A percentile compares a stretch with the other conserved stretches of the same genome.
Conservation (phyloP, 1,284 basidiomycete genomes). For the Cronartium quercuum region DNA sequence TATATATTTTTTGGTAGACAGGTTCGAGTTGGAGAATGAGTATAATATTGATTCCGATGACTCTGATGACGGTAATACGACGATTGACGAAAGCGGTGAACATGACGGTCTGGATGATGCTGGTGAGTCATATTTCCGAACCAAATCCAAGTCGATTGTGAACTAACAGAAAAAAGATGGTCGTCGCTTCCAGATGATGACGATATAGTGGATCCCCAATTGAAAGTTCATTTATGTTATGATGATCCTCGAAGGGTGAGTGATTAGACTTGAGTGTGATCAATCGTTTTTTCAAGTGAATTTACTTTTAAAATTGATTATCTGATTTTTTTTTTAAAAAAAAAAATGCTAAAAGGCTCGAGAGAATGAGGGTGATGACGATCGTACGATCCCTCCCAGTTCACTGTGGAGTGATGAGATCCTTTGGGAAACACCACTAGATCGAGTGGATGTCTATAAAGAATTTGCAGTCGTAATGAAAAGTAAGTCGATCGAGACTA, state of each 20-base stretch:
- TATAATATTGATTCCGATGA: constrained; percentile 26
- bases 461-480: constrained; percentile 43
- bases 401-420: constrained; percentile 45
- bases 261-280: too few species aligned
- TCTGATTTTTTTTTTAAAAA: not conserved
- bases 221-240: not conserved
- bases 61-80: constrained; percentile 1
- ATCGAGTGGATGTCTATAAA: constrained; percentile 45
- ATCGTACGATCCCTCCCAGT: constrained; percentile 4
- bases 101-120: constrained; percentile 1
- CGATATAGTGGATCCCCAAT: constrained; percentile 19
- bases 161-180: too few species aligned
- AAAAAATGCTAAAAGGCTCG: too few species aligned
- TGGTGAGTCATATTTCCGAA: not conserved
- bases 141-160: too few species aligned
- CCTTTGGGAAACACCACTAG: constrained; percentile 46
- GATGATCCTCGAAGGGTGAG: not conserved
- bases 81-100: constrained; percentile 16
- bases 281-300: not conserved
- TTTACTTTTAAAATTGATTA: too few species aligned
- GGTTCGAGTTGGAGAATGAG: constrained; percentile 21
- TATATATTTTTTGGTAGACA: constrained; percentile 3
- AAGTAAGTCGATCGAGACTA: constrained; percentile 3
- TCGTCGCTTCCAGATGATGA: constrained; percentile 13
- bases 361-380: constrained; percentile 38